Conservation (phyloP, 768 basidiomycete genomes). For the Termitomyces bulborhizus region DNA sequence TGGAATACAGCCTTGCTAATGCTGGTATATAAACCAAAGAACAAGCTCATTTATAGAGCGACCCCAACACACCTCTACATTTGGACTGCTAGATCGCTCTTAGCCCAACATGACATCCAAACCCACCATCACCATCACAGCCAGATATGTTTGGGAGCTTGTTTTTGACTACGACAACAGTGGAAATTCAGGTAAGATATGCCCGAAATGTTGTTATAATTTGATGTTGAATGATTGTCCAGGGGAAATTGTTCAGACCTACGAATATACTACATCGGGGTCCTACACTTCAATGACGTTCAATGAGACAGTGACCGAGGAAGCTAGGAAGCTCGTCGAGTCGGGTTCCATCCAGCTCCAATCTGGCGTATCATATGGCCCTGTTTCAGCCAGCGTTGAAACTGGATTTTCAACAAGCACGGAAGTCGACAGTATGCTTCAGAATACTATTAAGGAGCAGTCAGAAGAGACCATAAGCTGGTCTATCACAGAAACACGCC, state of each 20-base stretch:
- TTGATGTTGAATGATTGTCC: neutral
- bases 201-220: neutral
- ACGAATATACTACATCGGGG: neutral
- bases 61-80: neutral
- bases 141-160: neutral
- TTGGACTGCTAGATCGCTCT: neutral
- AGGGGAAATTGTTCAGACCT: neutral
- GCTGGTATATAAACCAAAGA: neutral
- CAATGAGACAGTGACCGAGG: neutral
- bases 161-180: slow-evolving; percentile 4
- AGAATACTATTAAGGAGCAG: neutral
- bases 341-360: neutral
- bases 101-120: neutral
- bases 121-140: neutral
- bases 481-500: neutral
- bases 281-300: neutral
- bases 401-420: neutral
- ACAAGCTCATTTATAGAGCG: neutral
- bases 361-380: slow-evolving; percentile 3
- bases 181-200: neutral
- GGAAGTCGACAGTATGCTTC: neutral
- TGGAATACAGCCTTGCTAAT: neutral
- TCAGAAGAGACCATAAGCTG: neutral
- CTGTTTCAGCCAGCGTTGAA: neutral
- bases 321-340: neutral